A percentile compares a stretch with the other conserved stretches of the same genome.
phyloP scores from a whole-genome alignment of 495 filamentous ascomycete species.

The Trichoderma erinaceum region DNA sequence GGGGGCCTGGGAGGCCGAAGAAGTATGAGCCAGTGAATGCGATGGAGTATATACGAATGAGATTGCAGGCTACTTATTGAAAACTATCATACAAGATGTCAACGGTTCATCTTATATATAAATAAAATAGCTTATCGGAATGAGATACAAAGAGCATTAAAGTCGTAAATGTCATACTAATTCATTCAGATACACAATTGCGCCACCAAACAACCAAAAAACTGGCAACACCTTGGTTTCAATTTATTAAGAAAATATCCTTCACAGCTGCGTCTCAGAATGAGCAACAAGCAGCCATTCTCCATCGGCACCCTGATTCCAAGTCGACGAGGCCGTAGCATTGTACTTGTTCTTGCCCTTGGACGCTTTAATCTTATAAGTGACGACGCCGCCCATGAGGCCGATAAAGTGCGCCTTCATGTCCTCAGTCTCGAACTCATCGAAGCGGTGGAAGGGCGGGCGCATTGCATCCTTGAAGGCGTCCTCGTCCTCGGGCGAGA shows the following conservation, averaged over 20 bases:
- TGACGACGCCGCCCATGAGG: slow-evolving; percentile 13
- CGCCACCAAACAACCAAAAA: background rate
- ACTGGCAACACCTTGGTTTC: background rate
- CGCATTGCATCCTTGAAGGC: background rate
- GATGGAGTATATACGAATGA: background rate
- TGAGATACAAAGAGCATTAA: background rate
- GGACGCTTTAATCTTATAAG: background rate
- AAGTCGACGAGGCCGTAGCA: background rate
- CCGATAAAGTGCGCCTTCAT: slow-evolving; percentile 1
- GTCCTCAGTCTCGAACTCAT: background rate
- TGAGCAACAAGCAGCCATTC: slow-evolving; percentile 1
- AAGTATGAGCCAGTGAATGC: slow-evolving; percentile 8
- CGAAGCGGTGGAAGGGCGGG: slow-evolving; percentile 9
- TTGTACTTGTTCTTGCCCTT: slow-evolving; percentile 1
- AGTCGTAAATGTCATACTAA: background rate
- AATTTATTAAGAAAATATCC: background rate
- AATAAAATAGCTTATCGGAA: background rate
- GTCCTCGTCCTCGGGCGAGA: slow-evolving; percentile 1
- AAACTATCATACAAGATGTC: background rate
- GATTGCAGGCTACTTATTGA: slow-evolving; percentile 7
- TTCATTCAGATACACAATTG: background rate
- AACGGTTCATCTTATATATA: background rate
- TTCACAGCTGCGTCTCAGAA: background rate
- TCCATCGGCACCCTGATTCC: slow-evolving; percentile 1
- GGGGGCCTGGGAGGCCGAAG: background rate